Conservation (phyloP, 2,329 filamentous ascomycete species). For the Xylaria sp. region DNA sequence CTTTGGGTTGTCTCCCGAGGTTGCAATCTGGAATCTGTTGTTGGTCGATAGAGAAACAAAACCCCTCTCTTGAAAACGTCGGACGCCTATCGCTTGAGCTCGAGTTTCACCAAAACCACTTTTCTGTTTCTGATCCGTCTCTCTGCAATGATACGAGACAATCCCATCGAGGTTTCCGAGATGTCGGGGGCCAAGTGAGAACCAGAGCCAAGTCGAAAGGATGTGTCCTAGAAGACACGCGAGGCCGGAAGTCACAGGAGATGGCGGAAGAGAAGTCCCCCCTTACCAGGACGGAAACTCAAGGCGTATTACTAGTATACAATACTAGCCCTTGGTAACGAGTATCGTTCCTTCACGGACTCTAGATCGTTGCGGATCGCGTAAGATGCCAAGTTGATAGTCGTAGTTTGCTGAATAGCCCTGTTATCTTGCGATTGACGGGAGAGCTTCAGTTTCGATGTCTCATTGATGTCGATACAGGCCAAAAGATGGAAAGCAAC, state of each 20-base stretch:
- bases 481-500: not conserved
- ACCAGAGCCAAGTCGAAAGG: constrained; percentile 2
- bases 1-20: not conserved
- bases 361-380: not conserved
- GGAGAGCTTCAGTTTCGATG: no score
- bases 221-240: constrained; percentile 18
- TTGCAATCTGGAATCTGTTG: not conserved
- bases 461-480: no score
- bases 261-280: not conserved
- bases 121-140: constrained; percentile 17
- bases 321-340: not conserved
- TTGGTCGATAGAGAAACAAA: not conserved
- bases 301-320: not conserved
- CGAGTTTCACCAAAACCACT: constrained; percentile 7
- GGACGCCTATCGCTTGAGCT: not conserved
- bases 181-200: not conserved
- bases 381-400: not conserved
- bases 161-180: constrained; percentile 15
- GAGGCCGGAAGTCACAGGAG: not conserved
- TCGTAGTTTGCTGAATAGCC: not conserved
- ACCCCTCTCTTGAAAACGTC: not conserved
- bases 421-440: not conserved
- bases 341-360: not conserved
- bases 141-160: constrained; percentile 3
- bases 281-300: not conserved